Evolutionary conservation across 805 yeast species (phyloP).

Genomic region (Candida coleopterorum): DNA sequence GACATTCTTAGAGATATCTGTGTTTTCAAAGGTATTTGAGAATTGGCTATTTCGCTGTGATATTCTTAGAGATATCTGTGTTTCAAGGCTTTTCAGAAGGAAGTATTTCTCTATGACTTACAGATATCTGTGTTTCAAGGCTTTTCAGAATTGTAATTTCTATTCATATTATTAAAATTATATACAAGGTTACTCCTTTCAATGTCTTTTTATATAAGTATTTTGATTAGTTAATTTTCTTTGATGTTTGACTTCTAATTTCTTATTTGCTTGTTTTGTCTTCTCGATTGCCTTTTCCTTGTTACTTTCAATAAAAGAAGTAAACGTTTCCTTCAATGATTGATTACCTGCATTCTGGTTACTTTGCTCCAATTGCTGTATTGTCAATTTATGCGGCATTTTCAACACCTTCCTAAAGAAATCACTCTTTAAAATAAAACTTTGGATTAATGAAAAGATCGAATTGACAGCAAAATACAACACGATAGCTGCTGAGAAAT

Average conservation of each 20-base stretch:
- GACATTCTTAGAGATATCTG: too few species aligned
- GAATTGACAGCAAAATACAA: constrained; percentile 84
- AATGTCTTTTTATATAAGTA: constrained; percentile 39
- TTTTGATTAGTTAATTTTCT: constrained; percentile 25
- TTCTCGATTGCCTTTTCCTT: constrained; percentile 29
- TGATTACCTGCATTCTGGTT: constrained; percentile 24
- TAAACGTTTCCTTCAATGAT: constrained; percentile 35
- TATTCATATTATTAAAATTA: too few species aligned
- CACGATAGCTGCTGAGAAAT: constrained; percentile 78
- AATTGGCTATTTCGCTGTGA: too few species aligned
- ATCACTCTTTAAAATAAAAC: constrained; percentile 56
- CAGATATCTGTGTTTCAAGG: too few species aligned
- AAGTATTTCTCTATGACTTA: too few species aligned
- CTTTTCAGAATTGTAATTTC: too few species aligned
- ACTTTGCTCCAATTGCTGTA: constrained; percentile 19
- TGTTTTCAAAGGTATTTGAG: too few species aligned
- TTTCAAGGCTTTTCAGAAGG: too few species aligned
- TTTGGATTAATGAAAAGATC: constrained; percentile 66
- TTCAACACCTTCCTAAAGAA: constrained; percentile 53
- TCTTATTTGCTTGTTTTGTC: constrained; percentile 30
- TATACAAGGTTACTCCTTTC: constrained; percentile 4
- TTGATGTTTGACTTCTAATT: constrained; percentile 33
- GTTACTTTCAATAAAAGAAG: constrained; percentile 26
- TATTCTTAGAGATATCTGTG: too few species aligned
- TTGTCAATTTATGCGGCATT: constrained; percentile 58